Percentiles rank a stretch among this genome's conserved stretches.
These are phyloP conservation scores for Phytophthora pseudosyringae DNA, from an alignment of 352 stramenopile genomes.

Conservation along the genomic window DNA sequence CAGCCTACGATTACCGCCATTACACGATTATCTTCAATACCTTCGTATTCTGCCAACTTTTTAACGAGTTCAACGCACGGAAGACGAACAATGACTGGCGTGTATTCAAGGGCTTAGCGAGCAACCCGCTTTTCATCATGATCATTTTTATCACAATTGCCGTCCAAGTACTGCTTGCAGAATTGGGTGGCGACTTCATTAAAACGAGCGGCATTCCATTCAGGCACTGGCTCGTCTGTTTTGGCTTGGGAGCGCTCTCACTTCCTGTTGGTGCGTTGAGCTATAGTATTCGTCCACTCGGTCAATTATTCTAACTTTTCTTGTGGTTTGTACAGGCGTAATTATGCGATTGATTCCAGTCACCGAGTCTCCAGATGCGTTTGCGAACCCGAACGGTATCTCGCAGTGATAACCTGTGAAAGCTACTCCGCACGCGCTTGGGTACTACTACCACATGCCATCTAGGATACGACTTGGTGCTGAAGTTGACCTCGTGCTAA, in stretches of 20 bases:
- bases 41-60: slow-evolving; percentile 98
- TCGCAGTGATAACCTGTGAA: slow-evolving; percentile 37
- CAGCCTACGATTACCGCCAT: slow-evolving; percentile 88
- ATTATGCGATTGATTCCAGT: slow-evolving; percentile 82
- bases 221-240: slow-evolving; percentile 64
- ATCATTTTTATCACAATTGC: slow-evolving; percentile 93
- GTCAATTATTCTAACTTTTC: neutral
- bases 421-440: neutral
- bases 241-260: slow-evolving; percentile 66
- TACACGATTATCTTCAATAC: slow-evolving; percentile 98
- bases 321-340: slow-evolving; percentile 41
- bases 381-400: slow-evolving; percentile 79
- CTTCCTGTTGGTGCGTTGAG: slow-evolving; percentile 67
- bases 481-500: neutral
- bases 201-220: slow-evolving; percentile 78
- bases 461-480: neutral
- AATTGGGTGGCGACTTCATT: slow-evolving; percentile 93
- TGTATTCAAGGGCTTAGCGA: slow-evolving; percentile 92
- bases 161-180: slow-evolving; percentile 96
- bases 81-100: slow-evolving; percentile 96
- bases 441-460: neutral
- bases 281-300: neutral
- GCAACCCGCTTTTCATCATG: slow-evolving; percentile 93
- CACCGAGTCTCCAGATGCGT: slow-evolving; percentile 65
- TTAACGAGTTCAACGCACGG: slow-evolving; percentile 87